Base-by-base conservation (phyloP, 1,284 basidiomycete genomes). In the Fomitiporia mediterranea region DNA sequence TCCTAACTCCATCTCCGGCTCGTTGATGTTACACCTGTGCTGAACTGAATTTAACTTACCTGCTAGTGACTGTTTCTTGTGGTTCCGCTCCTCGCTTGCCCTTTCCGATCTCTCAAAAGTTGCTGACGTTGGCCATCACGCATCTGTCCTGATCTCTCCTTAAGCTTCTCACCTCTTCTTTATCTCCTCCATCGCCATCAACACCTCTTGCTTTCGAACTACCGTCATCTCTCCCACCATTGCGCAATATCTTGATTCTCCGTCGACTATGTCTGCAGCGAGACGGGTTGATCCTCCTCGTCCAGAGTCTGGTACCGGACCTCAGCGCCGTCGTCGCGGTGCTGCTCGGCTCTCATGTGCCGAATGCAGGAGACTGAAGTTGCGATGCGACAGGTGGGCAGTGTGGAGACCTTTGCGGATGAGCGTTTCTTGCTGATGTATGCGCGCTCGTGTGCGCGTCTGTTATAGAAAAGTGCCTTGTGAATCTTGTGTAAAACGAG, bases 311-410 rank as follows among this genome's bases (percentile, higher is more conserved):
- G 25, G 25, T 44, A 32, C 44, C 25, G 59, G 59, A 21, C 57
- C 51, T 13, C 51, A 55, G 53, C 59, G 59, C 19, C 52, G 60
- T 7, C 43, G 54, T n/a, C 85, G 89, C 61, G 86, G 86, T 42
- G 85, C 86, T 9, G 86, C 83, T 2, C 78, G 86, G 47, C 76
- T 89, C 40, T 86, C 84, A 4, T 89, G 86, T 64, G 86, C 86
- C 21, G 87, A 89, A 62, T 89, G 86, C 66, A 76, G 86, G 68
- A 78, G 87, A 84, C 70, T 90, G 53, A 90, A 90, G 69, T 70
- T 90, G 57, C 78, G 85, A 15, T 90, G 87, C 67, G 88, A 90
- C 74, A 79, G 87, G 63, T 76, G 71, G 32, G 78, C 84, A 55
- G 83, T 34, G 32, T 34, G 32, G 7, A 34, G 32, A 34, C 32